A percentile compares a stretch with the other conserved stretches of the same genome.
Conservation (phyloP, 1,284 basidiomycete species). For the Coniferiporia sulphurascens region DNA sequence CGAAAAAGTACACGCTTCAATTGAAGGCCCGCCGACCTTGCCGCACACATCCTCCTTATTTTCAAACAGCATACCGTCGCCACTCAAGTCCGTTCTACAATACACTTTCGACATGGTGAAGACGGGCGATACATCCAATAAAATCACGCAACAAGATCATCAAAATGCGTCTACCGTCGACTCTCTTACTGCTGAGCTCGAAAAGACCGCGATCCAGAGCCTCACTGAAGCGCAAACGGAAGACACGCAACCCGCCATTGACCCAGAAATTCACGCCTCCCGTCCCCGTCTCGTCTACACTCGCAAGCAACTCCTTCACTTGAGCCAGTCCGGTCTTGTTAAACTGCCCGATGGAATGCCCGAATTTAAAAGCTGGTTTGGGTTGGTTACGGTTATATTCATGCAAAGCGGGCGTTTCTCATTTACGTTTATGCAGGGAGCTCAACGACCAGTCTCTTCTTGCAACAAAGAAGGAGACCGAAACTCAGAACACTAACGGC, state of each 20-base stretch:
- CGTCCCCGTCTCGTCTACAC: conserved; percentile 59
- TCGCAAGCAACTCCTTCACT: conserved; percentile 58
- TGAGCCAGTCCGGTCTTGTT: conserved; percentile 76
- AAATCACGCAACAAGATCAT: neutral
- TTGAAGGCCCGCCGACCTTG: conserved; percentile 2
- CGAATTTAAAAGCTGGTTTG: conserved; percentile 80
- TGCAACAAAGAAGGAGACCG: conserved; percentile 61
- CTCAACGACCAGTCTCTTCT: conserved; percentile 53
- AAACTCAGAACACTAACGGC: conserved; percentile 42
- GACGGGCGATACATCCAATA: conserved; percentile 13
- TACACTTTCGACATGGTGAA: conserved; percentile 16
- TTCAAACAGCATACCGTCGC: neutral
- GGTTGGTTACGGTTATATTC: conserved; percentile 46
- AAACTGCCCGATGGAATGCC: conserved; percentile 72
- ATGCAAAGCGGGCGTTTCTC: conserved; percentile 16
- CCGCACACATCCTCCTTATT: neutral
- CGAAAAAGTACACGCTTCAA: neutral
- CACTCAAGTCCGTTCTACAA: conserved; percentile 6
- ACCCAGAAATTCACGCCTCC: conserved; percentile 26
- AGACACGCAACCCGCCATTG: conserved; percentile 24
- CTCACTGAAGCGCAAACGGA: conserved; percentile 27
- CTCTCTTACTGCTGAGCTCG: conserved; percentile 31
- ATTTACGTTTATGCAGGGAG: conserved; percentile 30
- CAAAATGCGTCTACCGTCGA: conserved; percentile 24
- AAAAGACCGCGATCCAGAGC: conserved; percentile 34